A percentile compares a stretch with the other conserved stretches of the same genome.
These are phyloP conservation scores for Solanum hybrid DNA, from an alignment of 305 asterid species.

Conservation along the genomic window DNA sequence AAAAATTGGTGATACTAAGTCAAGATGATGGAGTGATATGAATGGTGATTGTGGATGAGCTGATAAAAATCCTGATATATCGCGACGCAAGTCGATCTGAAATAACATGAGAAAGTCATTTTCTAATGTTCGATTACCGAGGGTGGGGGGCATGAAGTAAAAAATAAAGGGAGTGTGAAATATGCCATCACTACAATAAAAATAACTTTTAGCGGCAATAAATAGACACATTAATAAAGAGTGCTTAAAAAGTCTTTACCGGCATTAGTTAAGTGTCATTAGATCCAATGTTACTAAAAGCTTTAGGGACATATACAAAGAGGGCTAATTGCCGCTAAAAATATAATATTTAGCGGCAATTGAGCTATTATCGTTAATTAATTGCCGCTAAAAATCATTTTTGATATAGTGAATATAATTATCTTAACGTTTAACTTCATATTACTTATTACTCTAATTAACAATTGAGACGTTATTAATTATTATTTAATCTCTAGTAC, in stretches of 20 bases:
- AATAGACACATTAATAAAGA: no score
- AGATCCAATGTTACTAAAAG: no score
- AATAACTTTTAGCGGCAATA: no score
- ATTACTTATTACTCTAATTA: background rate
- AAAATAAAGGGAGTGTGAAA: background rate
- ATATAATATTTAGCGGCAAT: no score
- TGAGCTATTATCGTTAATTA: no score
- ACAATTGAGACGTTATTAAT: background rate
- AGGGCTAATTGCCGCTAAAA: no score
- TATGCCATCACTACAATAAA: background rate
- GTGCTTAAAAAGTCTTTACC: no score
- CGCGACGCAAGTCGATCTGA: slow-evolving; percentile 33
- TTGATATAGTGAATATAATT: no score
- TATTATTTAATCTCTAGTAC: background rate
- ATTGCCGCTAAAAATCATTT: no score
- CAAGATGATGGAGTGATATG: slow-evolving; percentile 29
- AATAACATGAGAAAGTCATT: background rate
- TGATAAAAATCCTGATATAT: slow-evolving; percentile 35
- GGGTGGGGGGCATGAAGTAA: background rate
- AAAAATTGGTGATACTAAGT: slow-evolving; percentile 31
- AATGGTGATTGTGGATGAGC: slow-evolving; percentile 19
- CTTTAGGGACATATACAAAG: no score
- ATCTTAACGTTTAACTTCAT: background rate
- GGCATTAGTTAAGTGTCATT: no score
- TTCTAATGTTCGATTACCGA: background rate